Evolutionary conservation across 2,329 filamentous ascomycete genomes (phyloP).

Genomic region (Diaporthe ampelina): DNA sequence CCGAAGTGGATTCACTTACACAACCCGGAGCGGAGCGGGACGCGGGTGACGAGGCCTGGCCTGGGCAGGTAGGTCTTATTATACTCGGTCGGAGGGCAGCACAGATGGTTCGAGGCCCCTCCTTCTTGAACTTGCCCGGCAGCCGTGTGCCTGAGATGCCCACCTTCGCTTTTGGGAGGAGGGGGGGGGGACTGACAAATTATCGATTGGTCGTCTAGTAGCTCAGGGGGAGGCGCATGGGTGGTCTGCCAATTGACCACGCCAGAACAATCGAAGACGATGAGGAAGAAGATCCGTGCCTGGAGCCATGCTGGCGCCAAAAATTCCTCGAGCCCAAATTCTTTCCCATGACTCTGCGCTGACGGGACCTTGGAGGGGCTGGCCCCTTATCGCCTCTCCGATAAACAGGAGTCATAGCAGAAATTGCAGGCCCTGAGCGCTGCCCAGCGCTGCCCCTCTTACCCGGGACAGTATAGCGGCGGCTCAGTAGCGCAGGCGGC

Average conservation of each 20-base stretch:
- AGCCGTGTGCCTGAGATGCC: background rate
- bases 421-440: conserved; percentile 26
- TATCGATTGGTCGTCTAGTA: background rate
- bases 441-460: conserved; percentile 41
- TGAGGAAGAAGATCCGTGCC: conserved; percentile 28
- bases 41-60: conserved; percentile 21
- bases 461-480: conserved; percentile 21
- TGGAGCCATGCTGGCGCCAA: conserved; percentile 21
- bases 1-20: conserved; percentile 40
- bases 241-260: conserved; percentile 13
- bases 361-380: conserved; percentile 19
- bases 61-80: background rate
- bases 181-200: background rate
- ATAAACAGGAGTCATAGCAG: conserved; percentile 39
- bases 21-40: conserved; percentile 12
- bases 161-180: background rate
- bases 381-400: conserved; percentile 36
- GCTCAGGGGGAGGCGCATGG: background rate
- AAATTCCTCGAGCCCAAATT: conserved; percentile 18
- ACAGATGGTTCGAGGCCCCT: background rate
- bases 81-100: conserved; percentile 4
- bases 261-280: conserved; percentile 14
- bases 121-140: background rate
- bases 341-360: conserved; percentile 22
- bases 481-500: background rate